Conservation (phyloP, 2,329 filamentous ascomycete genomes). For the Fusarium proliferatum region DNA sequence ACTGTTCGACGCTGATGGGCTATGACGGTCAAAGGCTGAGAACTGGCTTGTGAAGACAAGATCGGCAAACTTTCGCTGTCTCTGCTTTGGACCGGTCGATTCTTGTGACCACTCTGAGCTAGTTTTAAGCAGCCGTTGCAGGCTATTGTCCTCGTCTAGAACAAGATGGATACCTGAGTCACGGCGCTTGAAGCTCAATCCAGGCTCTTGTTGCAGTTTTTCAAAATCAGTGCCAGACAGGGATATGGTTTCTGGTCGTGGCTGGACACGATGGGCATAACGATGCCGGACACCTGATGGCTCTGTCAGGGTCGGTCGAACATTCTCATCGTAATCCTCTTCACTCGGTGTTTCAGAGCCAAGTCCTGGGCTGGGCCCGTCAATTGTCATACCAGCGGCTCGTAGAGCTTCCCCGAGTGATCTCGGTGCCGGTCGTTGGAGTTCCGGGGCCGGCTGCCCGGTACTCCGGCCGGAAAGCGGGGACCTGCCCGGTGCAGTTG, state of each 20-base stretch:
- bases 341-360: conserved; percentile 57
- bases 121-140: conserved; percentile 45
- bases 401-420: conserved; percentile 47
- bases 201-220: conserved; percentile 10
- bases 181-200: conserved; percentile 34
- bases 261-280: conserved; percentile 3
- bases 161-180: conserved; percentile 44
- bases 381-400: conserved; percentile 39
- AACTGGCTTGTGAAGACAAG: conserved; percentile 79
- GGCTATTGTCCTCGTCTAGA: conserved; percentile 45
- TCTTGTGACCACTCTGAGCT: conserved; percentile 42
- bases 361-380: conserved; percentile 38
- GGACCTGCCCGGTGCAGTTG: conserved; percentile 2
- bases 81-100: conserved; percentile 21
- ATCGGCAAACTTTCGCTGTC: conserved; percentile 52
- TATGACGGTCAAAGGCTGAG: conserved; percentile 79
- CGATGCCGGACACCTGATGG: conserved; percentile 35
- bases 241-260: conserved; percentile 6
- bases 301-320: conserved; percentile 44
- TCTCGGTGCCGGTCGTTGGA: conserved; percentile 28
- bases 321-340: conserved; percentile 58
- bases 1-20: conserved; percentile 70
- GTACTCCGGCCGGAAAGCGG: conserved; percentile 21
- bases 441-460: conserved; percentile 6
- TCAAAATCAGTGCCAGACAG: conserved; percentile 18